Percentiles rank a stretch among this genome's conserved stretches.
Evolutionary conservation across 129 eudicot genomes (phyloP).

Genomic region (Ambrosia trifida): DNA sequence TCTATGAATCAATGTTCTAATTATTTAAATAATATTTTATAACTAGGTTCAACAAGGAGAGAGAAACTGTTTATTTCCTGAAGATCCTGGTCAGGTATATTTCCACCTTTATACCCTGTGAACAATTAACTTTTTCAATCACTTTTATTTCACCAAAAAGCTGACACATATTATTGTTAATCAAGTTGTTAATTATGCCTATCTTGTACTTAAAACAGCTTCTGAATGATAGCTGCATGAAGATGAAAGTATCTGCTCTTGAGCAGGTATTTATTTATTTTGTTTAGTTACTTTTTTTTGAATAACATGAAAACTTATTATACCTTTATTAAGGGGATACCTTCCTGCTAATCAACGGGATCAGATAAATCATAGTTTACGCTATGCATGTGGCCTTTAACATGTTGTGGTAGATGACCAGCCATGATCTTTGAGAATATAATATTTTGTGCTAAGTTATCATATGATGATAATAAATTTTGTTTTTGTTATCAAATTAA

Average conservation of each 20-base stretch:
- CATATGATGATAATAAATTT: too few species aligned
- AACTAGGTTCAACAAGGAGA: slow-evolving; percentile 74
- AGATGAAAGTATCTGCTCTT: slow-evolving; percentile 69
- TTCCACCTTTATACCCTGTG: slow-evolving; percentile 17
- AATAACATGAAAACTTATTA: too few species aligned
- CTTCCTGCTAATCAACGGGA: too few species aligned
- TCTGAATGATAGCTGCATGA: slow-evolving; percentile 70
- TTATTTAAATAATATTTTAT: neutral
- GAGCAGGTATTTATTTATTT: slow-evolving; percentile 48
- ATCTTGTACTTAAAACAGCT: slow-evolving; percentile 50
- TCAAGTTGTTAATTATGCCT: slow-evolving; percentile 29
- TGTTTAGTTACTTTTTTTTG: neutral
- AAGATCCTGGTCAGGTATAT: slow-evolving; percentile 96
- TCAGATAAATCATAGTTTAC: too few species aligned
- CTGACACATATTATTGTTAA: slow-evolving; percentile 31
- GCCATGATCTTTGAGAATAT: too few species aligned
- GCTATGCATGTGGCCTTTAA: too few species aligned
- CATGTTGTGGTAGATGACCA: too few species aligned
- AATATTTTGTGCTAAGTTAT: too few species aligned
- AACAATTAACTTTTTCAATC: slow-evolving; percentile 3
- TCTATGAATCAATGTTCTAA: neutral
- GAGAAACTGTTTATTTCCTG: slow-evolving; percentile 87
- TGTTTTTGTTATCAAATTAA: neutral
- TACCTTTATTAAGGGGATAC: too few species aligned
- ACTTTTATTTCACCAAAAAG: slow-evolving; percentile 21